Conservation (phyloP, 2,329 filamentous ascomycete species). For the Microdochium nivale region DNA sequence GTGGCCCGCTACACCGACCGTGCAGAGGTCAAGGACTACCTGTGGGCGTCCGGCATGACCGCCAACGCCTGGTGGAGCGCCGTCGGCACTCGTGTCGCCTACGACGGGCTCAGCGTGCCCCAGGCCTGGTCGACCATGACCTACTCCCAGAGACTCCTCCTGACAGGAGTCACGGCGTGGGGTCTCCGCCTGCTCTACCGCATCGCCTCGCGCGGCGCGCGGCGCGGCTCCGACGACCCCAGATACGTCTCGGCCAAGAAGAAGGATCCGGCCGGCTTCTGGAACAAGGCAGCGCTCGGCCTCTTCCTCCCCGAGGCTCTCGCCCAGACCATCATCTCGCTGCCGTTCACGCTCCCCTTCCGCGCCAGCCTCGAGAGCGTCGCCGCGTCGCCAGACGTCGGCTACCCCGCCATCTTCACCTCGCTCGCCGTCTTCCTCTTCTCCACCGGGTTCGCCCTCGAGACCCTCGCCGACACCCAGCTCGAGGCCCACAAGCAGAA, state of each 20-base stretch:
- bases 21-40: conserved; percentile 52
- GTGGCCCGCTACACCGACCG: conserved; percentile 40
- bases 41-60: conserved; percentile 47
- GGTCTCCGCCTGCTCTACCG: conserved; percentile 47
- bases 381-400: conserved; percentile 21
- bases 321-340: conserved; percentile 45
- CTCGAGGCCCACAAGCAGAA: conserved; percentile 39
- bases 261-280: conserved; percentile 37
- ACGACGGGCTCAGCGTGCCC: conserved; percentile 32
- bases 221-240: conserved; percentile 45
- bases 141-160: conserved; percentile 45
- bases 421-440: conserved; percentile 45
- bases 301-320: conserved; percentile 48
- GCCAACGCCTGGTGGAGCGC: conserved; percentile 53
- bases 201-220: conserved; percentile 36
- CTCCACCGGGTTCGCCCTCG: conserved; percentile 44
- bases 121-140: conserved; percentile 37
- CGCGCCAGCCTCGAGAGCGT: conserved; percentile 27
- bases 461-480: conserved; percentile 48
- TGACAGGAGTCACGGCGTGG: conserved; percentile 49
- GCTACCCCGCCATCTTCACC: conserved; percentile 18
- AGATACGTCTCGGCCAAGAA: conserved; percentile 43
- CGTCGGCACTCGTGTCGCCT: conserved; percentile 39
- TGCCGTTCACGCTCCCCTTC: conserved; percentile 50
- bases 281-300: conserved; percentile 45